phyloP scores from a whole-genome alignment of 495 filamentous ascomycete genomes.

The Elasticomyces elasticus region DNA sequence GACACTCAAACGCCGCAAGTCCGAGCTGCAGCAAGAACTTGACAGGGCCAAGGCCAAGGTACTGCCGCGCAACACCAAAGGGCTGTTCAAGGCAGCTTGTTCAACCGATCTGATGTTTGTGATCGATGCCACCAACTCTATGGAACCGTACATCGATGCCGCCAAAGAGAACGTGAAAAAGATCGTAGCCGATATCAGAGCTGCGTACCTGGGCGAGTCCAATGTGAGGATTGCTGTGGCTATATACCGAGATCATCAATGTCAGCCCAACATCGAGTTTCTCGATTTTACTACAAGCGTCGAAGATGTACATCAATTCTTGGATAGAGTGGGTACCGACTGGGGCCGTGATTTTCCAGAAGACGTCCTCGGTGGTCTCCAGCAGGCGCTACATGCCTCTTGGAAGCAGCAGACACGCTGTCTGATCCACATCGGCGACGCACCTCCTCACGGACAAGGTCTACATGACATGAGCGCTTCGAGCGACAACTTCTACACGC shows the following conservation, averaged over 20 bases:
- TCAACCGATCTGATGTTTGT: not conserved
- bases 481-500: not conserved
- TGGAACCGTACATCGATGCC: not conserved
- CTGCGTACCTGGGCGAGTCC: not conserved
- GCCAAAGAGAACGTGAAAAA: not conserved
- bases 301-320: not conserved
- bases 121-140: not conserved
- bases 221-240: not conserved
- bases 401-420: not conserved
- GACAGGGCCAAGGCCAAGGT: not conserved
- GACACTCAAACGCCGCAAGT: not conserved
- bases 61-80: not conserved
- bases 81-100: not conserved
- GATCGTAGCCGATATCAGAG: not conserved
- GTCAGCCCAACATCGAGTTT: not conserved
- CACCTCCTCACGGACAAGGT: not conserved
- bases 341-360: not conserved
- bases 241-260: not conserved
- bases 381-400: not conserved
- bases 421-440: not conserved
- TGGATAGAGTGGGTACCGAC: not conserved
- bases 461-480: not conserved
- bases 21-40: not conserved
- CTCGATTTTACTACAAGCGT: not conserved
- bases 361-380: slow-evolving; percentile 1